Evolutionary conservation across 2,329 filamentous ascomycete species (phyloP), one percentile per base, ranked within the genome.

Genomic region (Trichophyton simii): DNA sequence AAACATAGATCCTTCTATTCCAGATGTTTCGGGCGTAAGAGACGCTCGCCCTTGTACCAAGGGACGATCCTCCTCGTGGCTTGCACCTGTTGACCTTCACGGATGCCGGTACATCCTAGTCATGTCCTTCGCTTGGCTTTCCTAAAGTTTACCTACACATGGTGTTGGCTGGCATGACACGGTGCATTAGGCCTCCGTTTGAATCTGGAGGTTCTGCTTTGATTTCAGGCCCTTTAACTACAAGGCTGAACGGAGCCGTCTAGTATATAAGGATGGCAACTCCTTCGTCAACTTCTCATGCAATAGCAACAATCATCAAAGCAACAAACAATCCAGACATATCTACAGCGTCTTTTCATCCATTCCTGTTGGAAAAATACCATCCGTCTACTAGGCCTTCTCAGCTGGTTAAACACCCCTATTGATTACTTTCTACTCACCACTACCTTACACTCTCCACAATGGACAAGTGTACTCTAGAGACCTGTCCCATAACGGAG

Each of bases 401-500:
- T 48, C 44, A 25, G 1, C 9, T 20, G 18, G 6, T 22, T 20
- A 48, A 9, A 20, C 8, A 5, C 3, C 44, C 18, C 7, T 48
- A 8, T 48, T 7, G 44, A 34, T 13, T 54, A 54, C 3, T 11
- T 54, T 31, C 13, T 11, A 15, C 5, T 25, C 28, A 54, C 50
- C 28, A 6, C 25, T 6, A 6, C 25, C 15, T n/a, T 28, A 31
- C 22, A n/a, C n/a, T 13, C 15, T 15, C n/a, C 20, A 18, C 55
- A 25, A 58, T 58, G 55, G 55, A 38, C 20, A 44, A n/a, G 15
- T 76, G 73, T 63, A 76, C 74, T 6, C 66, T 74, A 15, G 67
- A 66, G 4, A 70, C 69, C 58, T 79, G 77, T 64, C 71, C 73
- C 2, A 67, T 78, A 18, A 65, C 70, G 18, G 59, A 67, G 6